A percentile compares a stretch with the other conserved stretches of the same genome.
Evolutionary conservation across 306 rosid species (phyloP).

Genomic region (Prunus davidiana): DNA sequence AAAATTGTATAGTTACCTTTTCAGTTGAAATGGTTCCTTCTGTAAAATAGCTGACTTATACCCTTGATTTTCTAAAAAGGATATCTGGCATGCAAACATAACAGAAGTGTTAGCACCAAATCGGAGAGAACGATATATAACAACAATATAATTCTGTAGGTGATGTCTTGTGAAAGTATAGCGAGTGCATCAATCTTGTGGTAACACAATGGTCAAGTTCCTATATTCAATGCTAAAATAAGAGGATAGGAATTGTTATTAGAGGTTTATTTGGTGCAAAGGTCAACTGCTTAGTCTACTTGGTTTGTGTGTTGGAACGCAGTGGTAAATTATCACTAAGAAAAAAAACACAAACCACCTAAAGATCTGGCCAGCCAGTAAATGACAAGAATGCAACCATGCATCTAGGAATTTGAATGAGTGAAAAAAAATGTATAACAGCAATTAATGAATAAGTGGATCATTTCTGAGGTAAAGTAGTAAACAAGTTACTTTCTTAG

Average conservation of each 20-base stretch:
- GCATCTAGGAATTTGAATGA: not conserved
- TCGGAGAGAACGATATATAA: not conserved
- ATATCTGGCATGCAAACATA: conserved; percentile 34
- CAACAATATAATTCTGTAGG: not conserved
- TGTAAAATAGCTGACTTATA: conserved; percentile 42
- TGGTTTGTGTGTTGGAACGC: not conserved
- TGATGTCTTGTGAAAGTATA: not conserved
- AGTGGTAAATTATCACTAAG: not conserved
- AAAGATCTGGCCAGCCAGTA: not conserved
- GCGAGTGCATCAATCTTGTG: not conserved
- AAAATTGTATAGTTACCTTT: conserved; percentile 34
- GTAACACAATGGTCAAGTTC: not conserved
- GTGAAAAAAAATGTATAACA: not conserved
- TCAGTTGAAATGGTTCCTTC: conserved; percentile 52
- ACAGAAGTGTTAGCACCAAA: not conserved
- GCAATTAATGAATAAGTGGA: not conserved
- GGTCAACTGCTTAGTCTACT: not conserved
- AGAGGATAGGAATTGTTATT: not conserved
- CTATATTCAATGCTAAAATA: too few relatives aligned
- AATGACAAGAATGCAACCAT: not conserved
- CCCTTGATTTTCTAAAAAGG: conserved; percentile 50
- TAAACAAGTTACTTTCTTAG: not conserved
- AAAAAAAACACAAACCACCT: not conserved
- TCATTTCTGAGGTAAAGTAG: not conserved
- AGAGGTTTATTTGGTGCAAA: not conserved